Percentiles rank a stretch among this genome's conserved stretches.
Conservation (phyloP, 441 rosid species). For the Brassica balearica region DNA sequence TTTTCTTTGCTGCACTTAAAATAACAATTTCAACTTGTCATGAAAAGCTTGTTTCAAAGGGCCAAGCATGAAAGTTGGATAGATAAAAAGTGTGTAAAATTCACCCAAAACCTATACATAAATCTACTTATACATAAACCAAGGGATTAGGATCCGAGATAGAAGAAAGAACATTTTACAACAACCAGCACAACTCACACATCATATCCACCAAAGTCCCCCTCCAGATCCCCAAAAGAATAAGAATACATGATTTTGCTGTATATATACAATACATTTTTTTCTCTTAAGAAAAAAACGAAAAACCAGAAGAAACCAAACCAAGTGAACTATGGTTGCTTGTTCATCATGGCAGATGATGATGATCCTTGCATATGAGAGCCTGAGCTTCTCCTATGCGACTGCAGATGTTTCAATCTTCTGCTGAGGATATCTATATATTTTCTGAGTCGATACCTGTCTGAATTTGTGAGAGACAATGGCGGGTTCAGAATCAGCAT, state of each 20-base stretch:
- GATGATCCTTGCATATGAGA: conserved; percentile 56
- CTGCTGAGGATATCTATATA: conserved; percentile 75
- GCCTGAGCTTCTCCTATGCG: conserved; percentile 59
- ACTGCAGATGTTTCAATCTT: conserved; percentile 64
- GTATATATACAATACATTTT: conserved; percentile 59
- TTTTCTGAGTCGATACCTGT: conserved; percentile 64
- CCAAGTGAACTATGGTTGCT: conserved; percentile 18
- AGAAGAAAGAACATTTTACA: conserved; percentile 48
- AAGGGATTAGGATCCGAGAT: conserved; percentile 9
- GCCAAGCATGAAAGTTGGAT: not conserved
- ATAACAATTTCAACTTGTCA: not conserved
- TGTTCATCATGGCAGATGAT: conserved; percentile 50
- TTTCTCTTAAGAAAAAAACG: not conserved
- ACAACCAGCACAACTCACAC: conserved; percentile 44
- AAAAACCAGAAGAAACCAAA: not conserved
- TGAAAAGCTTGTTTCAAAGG: not conserved
- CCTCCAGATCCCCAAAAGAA: conserved; percentile 58
- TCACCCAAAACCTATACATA: not conserved
- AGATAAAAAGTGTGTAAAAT: not conserved
- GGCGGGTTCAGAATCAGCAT: conserved; percentile 90
- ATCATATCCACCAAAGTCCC: conserved; percentile 31
- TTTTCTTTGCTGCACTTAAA: not conserved
- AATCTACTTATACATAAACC: not conserved
- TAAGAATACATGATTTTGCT: conserved; percentile 45
- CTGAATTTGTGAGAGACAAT: conserved; percentile 87